phyloP scores from a whole-genome alignment of 768 basidiomycete genomes.

The Clathrus columnatus region DNA sequence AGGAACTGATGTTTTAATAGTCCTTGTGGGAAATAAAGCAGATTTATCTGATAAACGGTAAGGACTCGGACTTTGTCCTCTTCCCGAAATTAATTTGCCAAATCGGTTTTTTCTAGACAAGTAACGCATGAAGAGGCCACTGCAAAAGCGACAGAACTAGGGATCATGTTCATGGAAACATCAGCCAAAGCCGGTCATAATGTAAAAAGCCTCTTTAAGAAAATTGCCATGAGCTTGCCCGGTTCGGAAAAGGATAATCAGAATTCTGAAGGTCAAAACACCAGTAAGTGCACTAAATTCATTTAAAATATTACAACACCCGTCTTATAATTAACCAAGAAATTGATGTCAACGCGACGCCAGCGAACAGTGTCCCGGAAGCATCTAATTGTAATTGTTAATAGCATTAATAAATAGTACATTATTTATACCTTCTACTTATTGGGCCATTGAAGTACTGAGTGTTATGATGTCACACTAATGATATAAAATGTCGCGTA shows the following conservation, averaged over 20 bases:
- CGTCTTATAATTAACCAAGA: slow-evolving; percentile 54
- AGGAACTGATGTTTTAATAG: slow-evolving; percentile 96
- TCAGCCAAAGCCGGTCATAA: slow-evolving; percentile 99
- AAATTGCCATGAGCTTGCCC: slow-evolving; percentile 96
- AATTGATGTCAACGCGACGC: slow-evolving; percentile 82
- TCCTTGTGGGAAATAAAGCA: slow-evolving; percentile 97
- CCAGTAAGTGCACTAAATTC: slow-evolving; percentile 28
- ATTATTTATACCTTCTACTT: too few species aligned
- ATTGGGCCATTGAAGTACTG: too few species aligned
- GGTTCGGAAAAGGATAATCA: slow-evolving; percentile 86
- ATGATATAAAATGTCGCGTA: slow-evolving; percentile 1
- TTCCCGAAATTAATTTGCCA: slow-evolving; percentile 2
- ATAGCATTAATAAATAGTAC: too few species aligned
- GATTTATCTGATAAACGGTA: slow-evolving; percentile 98
- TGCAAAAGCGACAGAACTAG: slow-evolving; percentile 78
- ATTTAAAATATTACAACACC: slow-evolving; percentile 2
- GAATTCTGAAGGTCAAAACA: slow-evolving; percentile 35
- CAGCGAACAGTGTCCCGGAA: slow-evolving; percentile 64
- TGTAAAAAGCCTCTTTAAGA: slow-evolving; percentile 97
- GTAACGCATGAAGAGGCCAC: slow-evolving; percentile 98
- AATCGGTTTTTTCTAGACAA: slow-evolving; percentile 51
- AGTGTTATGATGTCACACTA: too few species aligned
- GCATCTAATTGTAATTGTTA: slow-evolving; percentile 82
- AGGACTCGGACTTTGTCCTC: slow-evolving; percentile 15
- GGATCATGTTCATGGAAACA: slow-evolving; percentile 99